Evolutionary conservation across 331 rosid genomes (phyloP).

Genomic region (Quercus lobata): DNA sequence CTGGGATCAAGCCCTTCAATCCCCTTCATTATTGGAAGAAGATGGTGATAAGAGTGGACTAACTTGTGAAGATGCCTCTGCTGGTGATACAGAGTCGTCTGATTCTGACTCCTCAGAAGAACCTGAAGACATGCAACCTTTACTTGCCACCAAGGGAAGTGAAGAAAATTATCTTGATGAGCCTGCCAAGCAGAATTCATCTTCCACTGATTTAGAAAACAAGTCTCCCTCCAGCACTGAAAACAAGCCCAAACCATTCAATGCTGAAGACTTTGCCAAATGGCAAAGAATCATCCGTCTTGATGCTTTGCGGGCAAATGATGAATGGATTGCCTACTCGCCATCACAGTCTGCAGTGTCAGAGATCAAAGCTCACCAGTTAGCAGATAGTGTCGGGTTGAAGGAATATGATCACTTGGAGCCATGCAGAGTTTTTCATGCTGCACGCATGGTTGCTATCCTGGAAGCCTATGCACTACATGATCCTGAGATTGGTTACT

Average conservation of each 20-base stretch:
- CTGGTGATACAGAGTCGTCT: constrained; percentile 60
- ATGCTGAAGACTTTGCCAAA: constrained; percentile 71
- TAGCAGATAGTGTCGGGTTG: constrained; percentile 88
- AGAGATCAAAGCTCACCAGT: constrained; percentile 54
- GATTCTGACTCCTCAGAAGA: constrained; percentile 90
- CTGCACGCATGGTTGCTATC: constrained; percentile 93
- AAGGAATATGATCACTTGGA: constrained; percentile 91
- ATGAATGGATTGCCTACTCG: constrained; percentile 75
- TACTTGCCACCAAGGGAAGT: constrained; percentile 46
- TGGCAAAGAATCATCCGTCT: constrained; percentile 97
- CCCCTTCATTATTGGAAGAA: constrained; percentile 72
- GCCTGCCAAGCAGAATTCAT: constrained; percentile 44
- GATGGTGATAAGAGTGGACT: constrained; percentile 43
- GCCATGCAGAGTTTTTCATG: constrained; percentile 77
- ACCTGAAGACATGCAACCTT: constrained; percentile 68
- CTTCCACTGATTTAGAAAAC: constrained; percentile 12
- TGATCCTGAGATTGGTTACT: constrained; percentile 98
- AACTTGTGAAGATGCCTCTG: constrained; percentile 58
- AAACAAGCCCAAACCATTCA: constrained; percentile 40
- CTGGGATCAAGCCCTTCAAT: neutral
- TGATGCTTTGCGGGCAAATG: constrained; percentile 93
- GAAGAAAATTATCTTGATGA: constrained; percentile 48
- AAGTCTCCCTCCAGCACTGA: constrained; percentile 20
- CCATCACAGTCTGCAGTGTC: constrained; percentile 67
- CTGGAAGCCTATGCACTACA: constrained; percentile 95